Percentiles rank a stretch among this genome's conserved stretches.
Conservation (phyloP, 2,329 filamentous ascomycete species). For the Fusarium burgessii region DNA sequence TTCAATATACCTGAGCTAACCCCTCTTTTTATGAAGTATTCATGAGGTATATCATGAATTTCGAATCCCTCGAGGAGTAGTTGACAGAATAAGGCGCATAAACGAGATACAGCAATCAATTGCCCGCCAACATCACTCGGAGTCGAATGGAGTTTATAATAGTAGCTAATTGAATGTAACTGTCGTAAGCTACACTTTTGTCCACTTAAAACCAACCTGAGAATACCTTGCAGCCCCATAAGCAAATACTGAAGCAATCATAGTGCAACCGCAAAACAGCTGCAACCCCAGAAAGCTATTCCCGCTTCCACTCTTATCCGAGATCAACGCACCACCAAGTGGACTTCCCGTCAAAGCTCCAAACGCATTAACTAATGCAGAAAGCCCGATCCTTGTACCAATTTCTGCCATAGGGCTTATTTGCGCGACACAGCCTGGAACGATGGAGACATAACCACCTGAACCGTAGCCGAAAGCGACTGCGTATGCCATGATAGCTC, state of each 20-base stretch:
- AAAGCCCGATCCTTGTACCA: not conserved
- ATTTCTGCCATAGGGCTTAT: not conserved
- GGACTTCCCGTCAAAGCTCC: constrained; percentile 3
- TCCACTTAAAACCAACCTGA: accelerated
- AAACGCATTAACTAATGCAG: not conserved
- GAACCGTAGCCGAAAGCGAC: not conserved
- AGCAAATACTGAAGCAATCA: not conserved
- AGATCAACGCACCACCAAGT: not conserved
- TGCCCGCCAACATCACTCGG: too few relatives aligned
- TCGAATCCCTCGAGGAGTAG: too few relatives aligned
- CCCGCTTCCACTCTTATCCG: accelerated
- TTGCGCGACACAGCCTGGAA: not conserved
- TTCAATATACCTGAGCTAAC: too few relatives aligned
- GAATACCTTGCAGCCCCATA: not conserved
- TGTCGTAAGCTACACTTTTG: not conserved
- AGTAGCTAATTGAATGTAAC: too few relatives aligned
- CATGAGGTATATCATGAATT: too few relatives aligned
- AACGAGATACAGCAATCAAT: too few relatives aligned
- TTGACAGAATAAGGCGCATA: too few relatives aligned
- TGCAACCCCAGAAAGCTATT: not conserved
- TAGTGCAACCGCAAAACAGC: not conserved
- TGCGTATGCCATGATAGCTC: not conserved
- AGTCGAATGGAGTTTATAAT: too few relatives aligned
- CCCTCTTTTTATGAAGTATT: too few relatives aligned
- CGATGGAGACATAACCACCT: not conserved